Evolutionary conservation across 805 yeast genomes (phyloP).

Genomic region (Suhomyces sp.): DNA sequence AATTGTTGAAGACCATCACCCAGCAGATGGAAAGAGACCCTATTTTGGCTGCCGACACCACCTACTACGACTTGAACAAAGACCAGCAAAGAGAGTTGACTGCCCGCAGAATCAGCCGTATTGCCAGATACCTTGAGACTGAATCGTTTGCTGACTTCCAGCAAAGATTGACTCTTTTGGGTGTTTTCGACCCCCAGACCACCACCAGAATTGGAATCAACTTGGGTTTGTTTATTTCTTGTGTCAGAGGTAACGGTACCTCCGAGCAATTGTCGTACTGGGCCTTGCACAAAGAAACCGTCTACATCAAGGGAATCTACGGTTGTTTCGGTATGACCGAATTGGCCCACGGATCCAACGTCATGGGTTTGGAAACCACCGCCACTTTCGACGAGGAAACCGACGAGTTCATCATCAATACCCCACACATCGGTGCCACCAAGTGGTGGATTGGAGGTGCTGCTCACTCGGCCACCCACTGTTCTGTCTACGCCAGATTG

Average conservation of each 20-base stretch:
- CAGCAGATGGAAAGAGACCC: slow-evolving; percentile 40
- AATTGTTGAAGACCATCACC: slow-evolving; percentile 25
- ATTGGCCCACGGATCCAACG: slow-evolving; percentile 81
- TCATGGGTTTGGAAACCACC: slow-evolving; percentile 89
- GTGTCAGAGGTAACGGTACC: slow-evolving; percentile 42
- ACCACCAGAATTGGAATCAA: slow-evolving; percentile 39
- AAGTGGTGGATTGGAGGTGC: slow-evolving; percentile 54
- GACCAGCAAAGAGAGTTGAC: slow-evolving; percentile 31
- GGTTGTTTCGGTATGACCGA: slow-evolving; percentile 96
- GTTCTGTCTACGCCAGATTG: slow-evolving; percentile 40
- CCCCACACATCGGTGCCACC: slow-evolving; percentile 48
- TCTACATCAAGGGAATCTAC: slow-evolving; percentile 40
- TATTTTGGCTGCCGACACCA: slow-evolving; percentile 25
- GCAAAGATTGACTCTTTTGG: slow-evolving; percentile 34
- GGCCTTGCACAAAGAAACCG: slow-evolving; percentile 34
- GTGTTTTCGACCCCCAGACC: slow-evolving; percentile 37
- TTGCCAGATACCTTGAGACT: slow-evolving; percentile 35
- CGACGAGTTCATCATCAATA: slow-evolving; percentile 43
- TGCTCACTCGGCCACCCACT: slow-evolving; percentile 46
- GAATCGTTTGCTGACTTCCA: slow-evolving; percentile 30
- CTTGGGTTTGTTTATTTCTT: slow-evolving; percentile 38
- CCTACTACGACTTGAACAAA: slow-evolving; percentile 33
- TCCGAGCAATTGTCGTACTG: slow-evolving; percentile 36
- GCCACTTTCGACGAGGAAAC: slow-evolving; percentile 37
- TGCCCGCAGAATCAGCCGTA: slow-evolving; percentile 31